phyloP scores from a whole-genome alignment of 345 rosid species.

The Streptanthus diversifolius region DNA sequence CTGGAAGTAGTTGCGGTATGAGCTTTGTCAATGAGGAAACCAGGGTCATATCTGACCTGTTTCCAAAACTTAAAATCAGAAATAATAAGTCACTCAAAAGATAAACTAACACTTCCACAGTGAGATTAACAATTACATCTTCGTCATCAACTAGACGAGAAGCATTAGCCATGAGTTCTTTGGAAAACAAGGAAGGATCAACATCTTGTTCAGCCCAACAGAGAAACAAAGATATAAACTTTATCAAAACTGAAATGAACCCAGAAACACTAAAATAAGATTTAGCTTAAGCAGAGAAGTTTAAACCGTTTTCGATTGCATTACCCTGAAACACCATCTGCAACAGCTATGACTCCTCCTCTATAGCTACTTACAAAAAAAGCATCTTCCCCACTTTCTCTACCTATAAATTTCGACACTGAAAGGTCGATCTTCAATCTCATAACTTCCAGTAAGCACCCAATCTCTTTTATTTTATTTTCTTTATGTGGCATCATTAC shows the following conservation, averaged over 20 bases:
- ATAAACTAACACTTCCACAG: neutral
- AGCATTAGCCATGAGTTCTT: conserved; percentile 69
- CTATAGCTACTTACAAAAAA: conserved; percentile 57
- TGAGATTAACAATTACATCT: conserved; percentile 42
- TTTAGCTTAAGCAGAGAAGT: neutral
- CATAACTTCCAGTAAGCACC: neutral
- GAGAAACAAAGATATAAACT: conserved; percentile 27
- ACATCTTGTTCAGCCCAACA: conserved; percentile 91
- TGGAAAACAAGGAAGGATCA: conserved; percentile 81
- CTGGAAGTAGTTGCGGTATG: conserved; percentile 66
- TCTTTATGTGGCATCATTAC: neutral
- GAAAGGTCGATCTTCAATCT: neutral
- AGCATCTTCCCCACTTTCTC: conserved; percentile 88
- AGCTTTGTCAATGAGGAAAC: conserved; percentile 71
- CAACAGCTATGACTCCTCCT: conserved; percentile 83
- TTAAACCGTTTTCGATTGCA: neutral
- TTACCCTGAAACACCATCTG: conserved; percentile 93
- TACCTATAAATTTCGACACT: conserved; percentile 37
- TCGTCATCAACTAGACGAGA: conserved; percentile 49
- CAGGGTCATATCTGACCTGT: conserved; percentile 77
- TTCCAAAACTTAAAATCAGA: neutral
- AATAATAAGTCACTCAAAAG: neutral
- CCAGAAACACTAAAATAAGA: neutral
- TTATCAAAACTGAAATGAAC: neutral
- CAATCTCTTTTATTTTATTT: neutral